phyloP scores from a whole-genome alignment of 208 protist species.

The Leishmania amazonensis region DNA sequence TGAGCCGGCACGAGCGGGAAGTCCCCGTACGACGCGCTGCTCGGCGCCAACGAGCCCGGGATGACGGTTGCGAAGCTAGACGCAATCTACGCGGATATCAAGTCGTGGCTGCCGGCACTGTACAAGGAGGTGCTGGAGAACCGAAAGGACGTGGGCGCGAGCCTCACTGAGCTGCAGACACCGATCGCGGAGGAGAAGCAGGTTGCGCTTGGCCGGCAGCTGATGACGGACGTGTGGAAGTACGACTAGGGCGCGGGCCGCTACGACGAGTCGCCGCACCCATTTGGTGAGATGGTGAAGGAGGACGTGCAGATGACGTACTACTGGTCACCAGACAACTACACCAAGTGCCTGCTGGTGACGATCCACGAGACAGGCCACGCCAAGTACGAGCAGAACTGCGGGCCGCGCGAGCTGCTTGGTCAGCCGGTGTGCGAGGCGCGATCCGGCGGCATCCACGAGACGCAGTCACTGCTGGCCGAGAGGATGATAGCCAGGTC shows the following conservation, averaged over 20 bases:
- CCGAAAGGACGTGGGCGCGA: conserved; percentile 29
- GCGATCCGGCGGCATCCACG: conserved; percentile 76
- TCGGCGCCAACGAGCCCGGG: conserved; percentile 70
- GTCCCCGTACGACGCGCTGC: conserved; percentile 54
- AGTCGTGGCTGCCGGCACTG: conserved; percentile 64
- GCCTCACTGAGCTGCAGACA: background rate
- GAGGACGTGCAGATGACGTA: conserved; percentile 84
- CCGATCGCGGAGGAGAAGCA: conserved; percentile 48
- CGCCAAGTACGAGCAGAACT: conserved; percentile 26
- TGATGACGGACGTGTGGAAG: conserved; percentile 50
- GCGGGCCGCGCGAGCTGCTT: conserved; percentile 45
- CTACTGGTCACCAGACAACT: conserved; percentile 54
- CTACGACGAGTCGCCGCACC: conserved; percentile 72
- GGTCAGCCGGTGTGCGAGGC: conserved; percentile 58
- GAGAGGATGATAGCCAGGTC: too few relatives aligned
- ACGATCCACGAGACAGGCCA: conserved; percentile 55
- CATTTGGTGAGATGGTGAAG: conserved; percentile 70
- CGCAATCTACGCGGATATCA: conserved; percentile 54
- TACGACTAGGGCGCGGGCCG: conserved; percentile 80
- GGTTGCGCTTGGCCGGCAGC: conserved; percentile 32
- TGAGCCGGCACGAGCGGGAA: conserved; percentile 9
- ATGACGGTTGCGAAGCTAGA: conserved; percentile 52
- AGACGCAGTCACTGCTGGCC: conserved; percentile 59
- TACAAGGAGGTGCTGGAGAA: conserved; percentile 47
- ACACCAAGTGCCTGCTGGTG: conserved; percentile 35